Base-by-base conservation (phyloP, 495 filamentous ascomycete species). In the Penicillium herquei region DNA sequence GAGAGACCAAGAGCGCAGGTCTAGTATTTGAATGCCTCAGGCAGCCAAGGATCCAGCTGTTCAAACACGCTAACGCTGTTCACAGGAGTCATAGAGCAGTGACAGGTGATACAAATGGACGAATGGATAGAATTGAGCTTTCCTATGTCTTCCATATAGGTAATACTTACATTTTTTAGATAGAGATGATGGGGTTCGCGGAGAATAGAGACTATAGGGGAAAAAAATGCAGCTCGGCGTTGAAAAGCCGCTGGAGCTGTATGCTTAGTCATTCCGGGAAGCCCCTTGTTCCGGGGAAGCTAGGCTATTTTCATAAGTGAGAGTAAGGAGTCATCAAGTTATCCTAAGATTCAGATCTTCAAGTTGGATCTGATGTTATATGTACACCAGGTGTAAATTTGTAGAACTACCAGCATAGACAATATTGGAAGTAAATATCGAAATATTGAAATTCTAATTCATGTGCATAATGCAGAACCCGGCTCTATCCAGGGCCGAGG, bases 141-240 rank as follows among this genome's bases (percentile, higher is more conserved):
- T 37, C 34, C 34, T 10, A 37, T 37, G 2, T 6, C 8, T 37
- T 37, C 12, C 9, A 37, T 7, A 37, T 7, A 9, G 12, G 12
- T 13, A 16, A 44, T 33, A 68, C 65, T 59, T 61, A 68, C 63
- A 58, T 21, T 44, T 42, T 51, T 16, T 57, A 61, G 51, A 49
- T 42, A 53, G 57, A 57, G 60, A 64, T 52, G 57, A 54, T 42
- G 48, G 46, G 46, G 43, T 39, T 34, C 14, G 41, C 44, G 43
- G 45, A 30, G 30, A 61, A 52, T 21, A 52, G 59, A 52, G 57
- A 49, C 63, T 64, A 52, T 39, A 59, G 49, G 61, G 56, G 43
- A 49, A 57, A 67, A 68, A 64, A 59, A 16, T 31, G 63, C 63
- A 62, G 65, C 65, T 68, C 46, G 54, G 56, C 45, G 56, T 48